Percentiles rank a stretch among this genome's conserved stretches.
These are phyloP conservation scores for Triticum timopheevii DNA, from an alignment of 176 grass and related monocot species.

Conservation along the genomic window DNA sequence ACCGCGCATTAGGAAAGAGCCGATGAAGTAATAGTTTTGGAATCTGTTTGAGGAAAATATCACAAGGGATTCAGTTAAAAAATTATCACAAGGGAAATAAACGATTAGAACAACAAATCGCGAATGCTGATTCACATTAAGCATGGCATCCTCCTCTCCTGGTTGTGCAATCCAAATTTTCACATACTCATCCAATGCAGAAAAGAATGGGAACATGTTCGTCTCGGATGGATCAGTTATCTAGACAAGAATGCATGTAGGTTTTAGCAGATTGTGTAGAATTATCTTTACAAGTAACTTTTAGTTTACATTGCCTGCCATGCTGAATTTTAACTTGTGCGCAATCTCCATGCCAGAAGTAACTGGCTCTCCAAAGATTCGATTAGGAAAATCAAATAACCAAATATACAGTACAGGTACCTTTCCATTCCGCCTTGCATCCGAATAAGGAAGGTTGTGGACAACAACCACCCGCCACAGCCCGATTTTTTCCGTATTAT, in stretches of 20 bases:
- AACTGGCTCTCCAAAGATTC: background rate
- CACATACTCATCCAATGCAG: conserved; percentile 7
- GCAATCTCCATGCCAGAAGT: background rate
- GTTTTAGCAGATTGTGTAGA: background rate
- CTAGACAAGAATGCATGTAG: conserved; percentile 7
- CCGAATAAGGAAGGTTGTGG: conserved; percentile 80
- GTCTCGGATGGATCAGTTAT: background rate
- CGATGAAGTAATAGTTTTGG: conserved; percentile 96
- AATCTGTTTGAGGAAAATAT: conserved; percentile 52
- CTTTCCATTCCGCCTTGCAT: conserved; percentile 96
- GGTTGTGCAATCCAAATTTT: conserved; percentile 9
- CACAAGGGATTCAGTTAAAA: background rate
- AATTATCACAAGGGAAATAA: background rate
- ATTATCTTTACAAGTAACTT: conserved; percentile 19
- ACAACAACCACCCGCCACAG: conserved; percentile 87
- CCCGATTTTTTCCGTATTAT: conserved; percentile 61
- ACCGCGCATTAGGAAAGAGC: conserved; percentile 81
- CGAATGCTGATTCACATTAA: background rate
- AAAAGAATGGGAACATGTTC: conserved; percentile 11
- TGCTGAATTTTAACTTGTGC: background rate
- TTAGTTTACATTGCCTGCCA: background rate
- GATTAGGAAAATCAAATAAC: conserved; percentile 24
- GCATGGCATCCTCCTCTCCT: background rate
- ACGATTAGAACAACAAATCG: conserved; percentile 5
- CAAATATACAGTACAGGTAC: conserved; percentile 30